Evolutionary conservation across 306 rosid species (phyloP).

Genomic region (Mimosa pudica): DNA sequence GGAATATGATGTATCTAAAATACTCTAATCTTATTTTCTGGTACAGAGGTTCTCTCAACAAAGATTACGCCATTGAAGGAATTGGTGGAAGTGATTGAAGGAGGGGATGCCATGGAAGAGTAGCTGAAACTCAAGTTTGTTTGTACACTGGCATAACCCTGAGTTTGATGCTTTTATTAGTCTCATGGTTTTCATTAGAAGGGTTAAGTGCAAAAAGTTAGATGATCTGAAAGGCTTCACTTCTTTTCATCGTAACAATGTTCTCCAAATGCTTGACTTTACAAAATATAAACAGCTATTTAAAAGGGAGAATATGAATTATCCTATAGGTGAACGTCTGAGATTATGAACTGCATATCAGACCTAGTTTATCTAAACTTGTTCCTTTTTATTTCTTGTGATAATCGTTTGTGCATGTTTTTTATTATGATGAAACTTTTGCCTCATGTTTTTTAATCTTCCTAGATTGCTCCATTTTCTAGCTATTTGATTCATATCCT

Average conservation of each 20-base stretch:
- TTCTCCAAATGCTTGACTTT: neutral
- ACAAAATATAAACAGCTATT: neutral
- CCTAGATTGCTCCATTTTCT: too few relatives aligned
- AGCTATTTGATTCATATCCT: neutral
- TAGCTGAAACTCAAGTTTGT: conserved; percentile 37
- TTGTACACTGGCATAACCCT: conserved; percentile 21
- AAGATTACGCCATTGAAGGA: conserved; percentile 78
- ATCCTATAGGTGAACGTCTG: too few relatives aligned
- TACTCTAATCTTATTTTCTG: conserved; percentile 26
- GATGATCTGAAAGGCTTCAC: neutral
- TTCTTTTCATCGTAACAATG: neutral
- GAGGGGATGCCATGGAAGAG: conserved; percentile 92
- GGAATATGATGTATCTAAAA: conserved; percentile 2
- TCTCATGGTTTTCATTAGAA: conserved; percentile 7
- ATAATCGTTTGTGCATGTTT: too few relatives aligned
- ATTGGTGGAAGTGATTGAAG: conserved; percentile 65
- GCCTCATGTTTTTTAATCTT: neutral
- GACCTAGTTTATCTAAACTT: too few relatives aligned
- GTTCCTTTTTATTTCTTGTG: too few relatives aligned
- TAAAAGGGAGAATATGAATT: neutral
- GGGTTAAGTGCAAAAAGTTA: conserved; percentile 6
- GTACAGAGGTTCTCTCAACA: conserved; percentile 81
- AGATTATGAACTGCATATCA: too few relatives aligned
- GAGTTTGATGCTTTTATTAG: conserved; percentile 8
- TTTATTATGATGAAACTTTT: too few relatives aligned